A percentile compares a stretch with the other conserved stretches of the same genome.
Evolutionary conservation across 331 rosid genomes (phyloP).

Genomic region (Malus hybrid): DNA sequence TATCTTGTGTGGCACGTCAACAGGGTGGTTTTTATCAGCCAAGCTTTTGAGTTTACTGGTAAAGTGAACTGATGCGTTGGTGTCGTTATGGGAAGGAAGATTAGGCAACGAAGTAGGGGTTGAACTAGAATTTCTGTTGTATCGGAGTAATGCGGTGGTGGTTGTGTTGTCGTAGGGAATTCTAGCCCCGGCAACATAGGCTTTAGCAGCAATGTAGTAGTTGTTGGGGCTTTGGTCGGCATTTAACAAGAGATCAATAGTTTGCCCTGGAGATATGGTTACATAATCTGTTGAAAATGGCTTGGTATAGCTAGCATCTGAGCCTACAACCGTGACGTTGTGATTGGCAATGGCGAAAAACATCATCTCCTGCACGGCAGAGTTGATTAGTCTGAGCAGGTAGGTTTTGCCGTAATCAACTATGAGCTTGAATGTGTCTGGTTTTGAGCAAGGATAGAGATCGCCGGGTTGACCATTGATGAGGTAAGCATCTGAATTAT

Average conservation of each 20-base stretch:
- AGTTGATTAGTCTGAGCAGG: background rate
- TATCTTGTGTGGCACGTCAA: conserved; percentile 22
- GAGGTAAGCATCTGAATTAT: conserved; percentile 30
- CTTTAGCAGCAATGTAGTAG: conserved; percentile 49
- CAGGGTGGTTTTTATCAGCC: conserved; percentile 4
- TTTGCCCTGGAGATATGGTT: conserved; percentile 23
- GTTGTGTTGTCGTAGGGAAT: conserved; percentile 16
- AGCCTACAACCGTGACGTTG: background rate
- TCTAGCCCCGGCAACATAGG: background rate
- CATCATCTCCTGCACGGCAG: background rate
- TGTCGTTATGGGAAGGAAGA: conserved; percentile 36
- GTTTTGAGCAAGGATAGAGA: conserved; percentile 36
- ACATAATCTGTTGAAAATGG: background rate
- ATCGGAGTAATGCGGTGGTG: conserved; percentile 33
- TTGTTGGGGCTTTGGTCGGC: conserved; percentile 29
- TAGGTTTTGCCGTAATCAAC: conserved; percentile 13
- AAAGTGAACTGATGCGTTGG: conserved; percentile 24
- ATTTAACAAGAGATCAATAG: conserved; percentile 30
- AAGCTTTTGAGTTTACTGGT: conserved; percentile 24
- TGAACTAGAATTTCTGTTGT: background rate
- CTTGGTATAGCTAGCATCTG: background rate
- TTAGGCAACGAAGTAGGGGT: conserved; percentile 21
- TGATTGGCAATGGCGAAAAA: background rate
- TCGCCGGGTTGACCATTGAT: conserved; percentile 63
- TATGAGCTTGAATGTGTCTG: conserved; percentile 23